Conservation (phyloP, 768 basidiomycete species). For the Lentinula raphanica region DNA sequence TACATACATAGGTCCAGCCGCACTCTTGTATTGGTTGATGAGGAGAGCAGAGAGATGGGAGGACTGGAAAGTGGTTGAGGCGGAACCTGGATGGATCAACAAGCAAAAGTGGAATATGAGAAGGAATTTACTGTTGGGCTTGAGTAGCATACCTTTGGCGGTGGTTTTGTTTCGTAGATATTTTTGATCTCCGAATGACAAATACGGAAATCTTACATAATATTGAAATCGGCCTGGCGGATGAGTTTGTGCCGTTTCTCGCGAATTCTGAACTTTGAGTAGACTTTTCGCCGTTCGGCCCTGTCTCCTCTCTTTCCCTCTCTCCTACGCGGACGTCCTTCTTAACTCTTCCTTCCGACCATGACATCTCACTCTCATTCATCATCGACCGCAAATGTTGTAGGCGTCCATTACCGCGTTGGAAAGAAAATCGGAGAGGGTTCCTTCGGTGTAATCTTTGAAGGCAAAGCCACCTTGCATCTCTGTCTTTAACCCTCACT, state of each 20-base stretch:
- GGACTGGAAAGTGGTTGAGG: conserved; percentile 8
- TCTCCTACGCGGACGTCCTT: conserved; percentile 6
- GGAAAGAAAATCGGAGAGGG: conserved; percentile 99
- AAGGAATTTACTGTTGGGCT: not conserved
- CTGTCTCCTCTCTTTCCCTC: conserved; percentile 10
- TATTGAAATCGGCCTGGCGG: not conserved
- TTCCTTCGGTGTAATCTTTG: conserved; percentile 94
- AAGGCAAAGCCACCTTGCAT: conserved; percentile 41
- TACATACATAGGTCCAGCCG: not conserved
- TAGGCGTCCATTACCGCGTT: conserved; percentile 95
- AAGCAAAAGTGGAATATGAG: not conserved
- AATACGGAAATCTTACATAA: not conserved
- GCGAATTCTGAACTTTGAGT: not conserved
- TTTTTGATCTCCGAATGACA: not conserved
- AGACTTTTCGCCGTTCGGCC: conserved; percentile 2
- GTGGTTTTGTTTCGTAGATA: not conserved
- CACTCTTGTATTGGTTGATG: conserved; percentile 44
- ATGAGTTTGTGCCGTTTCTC: not conserved
- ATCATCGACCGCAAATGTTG: conserved; percentile 67
- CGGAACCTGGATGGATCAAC: not conserved
- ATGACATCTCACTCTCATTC: conserved; percentile 60
- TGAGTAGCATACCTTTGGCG: not conserved
- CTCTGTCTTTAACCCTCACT: conserved; percentile 8
- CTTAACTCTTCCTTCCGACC: conserved; percentile 15
- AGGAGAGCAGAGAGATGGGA: conserved; percentile 3